Evolutionary conservation across 495 filamentous ascomycete species (phyloP).

Genomic region (Entonaema liquescens): DNA sequence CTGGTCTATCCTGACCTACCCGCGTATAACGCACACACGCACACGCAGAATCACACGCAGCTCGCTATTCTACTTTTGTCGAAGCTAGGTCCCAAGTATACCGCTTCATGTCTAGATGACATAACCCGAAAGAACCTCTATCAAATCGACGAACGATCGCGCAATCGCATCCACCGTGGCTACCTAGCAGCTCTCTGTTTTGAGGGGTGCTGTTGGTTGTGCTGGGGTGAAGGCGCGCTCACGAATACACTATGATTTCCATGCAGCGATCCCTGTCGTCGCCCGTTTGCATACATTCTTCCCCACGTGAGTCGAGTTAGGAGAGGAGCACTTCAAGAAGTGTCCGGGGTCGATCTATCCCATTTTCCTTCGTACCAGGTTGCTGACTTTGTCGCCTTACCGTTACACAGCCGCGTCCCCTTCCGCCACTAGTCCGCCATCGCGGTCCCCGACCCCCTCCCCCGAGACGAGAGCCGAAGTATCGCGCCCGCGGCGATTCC

Average conservation of each 20-base stretch:
- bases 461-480: conserved; percentile 56
- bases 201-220: conserved; percentile 40
- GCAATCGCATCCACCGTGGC: conserved; percentile 39
- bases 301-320: conserved; percentile 56
- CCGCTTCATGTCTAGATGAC: conserved; percentile 38
- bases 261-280: conserved; percentile 64
- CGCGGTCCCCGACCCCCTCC: conserved; percentile 54
- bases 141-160: conserved; percentile 26
- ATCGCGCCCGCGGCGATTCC: conserved; percentile 50
- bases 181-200: conserved; percentile 36
- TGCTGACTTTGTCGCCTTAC: conserved; percentile 48
- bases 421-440: conserved; percentile 48
- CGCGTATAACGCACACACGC: neutral
- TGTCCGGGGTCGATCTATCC: conserved; percentile 4
- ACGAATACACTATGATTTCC: conserved; percentile 58
- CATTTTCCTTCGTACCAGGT: conserved; percentile 18
- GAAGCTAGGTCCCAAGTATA: conserved; percentile 11
- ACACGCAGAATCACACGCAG: conserved; percentile 1
- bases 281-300: conserved; percentile 60
- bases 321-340: conserved; percentile 18
- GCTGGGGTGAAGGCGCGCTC: conserved; percentile 36
- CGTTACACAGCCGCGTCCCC: conserved; percentile 46
- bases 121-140: conserved; percentile 13
- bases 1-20: conserved; percentile 33
- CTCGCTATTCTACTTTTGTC: conserved; percentile 13